Conservation (phyloP, 1,284 basidiomycete genomes). For the Cryptococcus sp. region DNA sequence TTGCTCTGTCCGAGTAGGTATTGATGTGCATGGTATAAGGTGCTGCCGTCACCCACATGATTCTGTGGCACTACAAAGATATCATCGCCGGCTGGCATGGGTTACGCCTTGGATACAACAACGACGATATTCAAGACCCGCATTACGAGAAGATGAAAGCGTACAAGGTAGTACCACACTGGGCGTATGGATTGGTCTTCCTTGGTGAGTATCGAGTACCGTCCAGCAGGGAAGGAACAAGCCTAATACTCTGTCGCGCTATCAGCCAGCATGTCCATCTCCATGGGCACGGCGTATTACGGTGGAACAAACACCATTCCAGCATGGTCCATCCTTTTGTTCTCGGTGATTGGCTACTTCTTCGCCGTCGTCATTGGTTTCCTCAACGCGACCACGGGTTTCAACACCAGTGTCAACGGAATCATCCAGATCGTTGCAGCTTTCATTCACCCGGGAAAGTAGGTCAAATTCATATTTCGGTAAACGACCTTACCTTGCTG, state of each 20-base stretch:
- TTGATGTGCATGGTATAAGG: conserved; percentile 1
- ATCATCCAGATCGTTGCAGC: conserved; percentile 65
- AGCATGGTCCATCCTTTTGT: conserved; percentile 60
- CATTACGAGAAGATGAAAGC: conserved; percentile 60
- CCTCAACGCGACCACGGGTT: conserved; percentile 62
- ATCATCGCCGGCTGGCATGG: conserved; percentile 56
- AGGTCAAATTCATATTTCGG: neutral
- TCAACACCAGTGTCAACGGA: conserved; percentile 58
- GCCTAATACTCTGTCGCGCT: neutral
- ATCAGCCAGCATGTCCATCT: conserved; percentile 56
- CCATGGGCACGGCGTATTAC: conserved; percentile 57
- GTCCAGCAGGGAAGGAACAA: neutral
- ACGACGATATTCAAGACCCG: conserved; percentile 57
- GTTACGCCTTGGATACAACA: conserved; percentile 53
- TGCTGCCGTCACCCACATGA: conserved; percentile 58
- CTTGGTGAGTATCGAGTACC: conserved; percentile 24
- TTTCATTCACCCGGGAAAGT: conserved; percentile 62
- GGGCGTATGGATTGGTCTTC: conserved; percentile 58
- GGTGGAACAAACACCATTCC: conserved; percentile 57
- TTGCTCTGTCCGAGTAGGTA: neutral
- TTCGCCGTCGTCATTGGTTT: conserved; percentile 55
- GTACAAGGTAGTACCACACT: conserved; percentile 60
- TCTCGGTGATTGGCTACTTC: conserved; percentile 57
- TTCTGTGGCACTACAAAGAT: conserved; percentile 60
- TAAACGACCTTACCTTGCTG: neutral